Conservation (phyloP, 179 eudicot species). For the Camellia oleifera region DNA sequence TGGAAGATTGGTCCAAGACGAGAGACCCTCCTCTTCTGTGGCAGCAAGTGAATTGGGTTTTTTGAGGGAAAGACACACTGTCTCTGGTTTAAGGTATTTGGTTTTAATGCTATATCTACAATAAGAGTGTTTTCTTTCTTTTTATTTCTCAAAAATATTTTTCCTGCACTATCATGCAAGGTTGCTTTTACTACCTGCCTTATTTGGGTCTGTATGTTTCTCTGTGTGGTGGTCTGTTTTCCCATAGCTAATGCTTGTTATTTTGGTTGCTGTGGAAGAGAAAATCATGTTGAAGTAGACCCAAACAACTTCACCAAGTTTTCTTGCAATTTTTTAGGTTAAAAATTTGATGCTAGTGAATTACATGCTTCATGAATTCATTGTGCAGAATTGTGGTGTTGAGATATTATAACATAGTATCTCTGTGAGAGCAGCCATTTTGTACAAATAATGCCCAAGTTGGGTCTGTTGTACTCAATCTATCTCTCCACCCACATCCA, state of each 20-base stretch:
- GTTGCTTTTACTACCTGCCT: background rate
- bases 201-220: background rate
- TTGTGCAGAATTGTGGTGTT: background rate
- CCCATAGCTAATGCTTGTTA: background rate
- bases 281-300: background rate
- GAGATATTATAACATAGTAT: background rate
- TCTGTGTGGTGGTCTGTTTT: background rate
- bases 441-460: too few relatives aligned
- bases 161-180: background rate
- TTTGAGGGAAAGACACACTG: constrained; percentile 73
- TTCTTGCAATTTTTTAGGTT: too few relatives aligned
- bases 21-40: constrained; percentile 46
- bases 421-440: background rate
- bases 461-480: too few relatives aligned
- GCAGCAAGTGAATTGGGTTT: constrained; percentile 80
- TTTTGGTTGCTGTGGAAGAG: constrained; percentile 5
- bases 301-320: too few relatives aligned
- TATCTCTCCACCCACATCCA: too few relatives aligned
- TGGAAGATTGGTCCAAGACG: constrained; percentile 38
- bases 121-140: background rate
- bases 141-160: background rate
- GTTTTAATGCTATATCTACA: background rate
- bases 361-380: too few relatives aligned
- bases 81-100: constrained; percentile 70
- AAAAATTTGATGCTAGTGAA: too few relatives aligned